Base-by-base conservation (phyloP, 768 basidiomycete genomes). In the Neoboletus subvelutipes region DNA sequence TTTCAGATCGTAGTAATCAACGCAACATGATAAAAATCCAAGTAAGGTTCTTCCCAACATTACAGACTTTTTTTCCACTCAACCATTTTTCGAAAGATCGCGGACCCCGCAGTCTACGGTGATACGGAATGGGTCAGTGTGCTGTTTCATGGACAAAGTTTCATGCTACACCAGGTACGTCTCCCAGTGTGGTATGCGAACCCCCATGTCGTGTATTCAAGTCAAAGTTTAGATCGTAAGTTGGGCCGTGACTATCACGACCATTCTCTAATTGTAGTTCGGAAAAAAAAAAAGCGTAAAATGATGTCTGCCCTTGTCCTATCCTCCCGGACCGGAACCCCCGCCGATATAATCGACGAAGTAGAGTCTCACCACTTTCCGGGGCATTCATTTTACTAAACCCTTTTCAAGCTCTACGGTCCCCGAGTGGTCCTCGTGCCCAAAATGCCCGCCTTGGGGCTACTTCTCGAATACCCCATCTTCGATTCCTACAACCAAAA, bases 81-180 rank as follows among this genome's bases (percentile, higher is more conserved):
- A 31, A 31, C 31, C 13, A 0, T 12, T 29, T 22, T 53, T n/a
- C 29, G 11, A 57, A 53, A 94, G 92, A 76, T 95, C 43, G 76
- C 81, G 7, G 91, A 96, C 49, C 95, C 96, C n/a, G 84, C 81
- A 4, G 89, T 96, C 3, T 88, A 93, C 59, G 93, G 91, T 22
- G 87, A 86, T 39, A 95, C 90, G 2, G 96, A 99, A 67, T 98
- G 96, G 95, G 84, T 98, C 43, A 90, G 89, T 45, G 86, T 98
- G 20, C 77, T 90, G 57, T 89, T 97, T 70, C 94, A 98, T 68
- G 97, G 96, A 0, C 97, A 99, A 72, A 94, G 92, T 64, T 99
- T 99, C 72, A 98, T 99, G 97, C 75, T 99, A 52, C 96, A 99
- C 72, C 97, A 99, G 79, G 94, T 94, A 65, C 52, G 80, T 75